Base-by-base conservation (phyloP, 148 eudicot genomes). In the Nepenthes mirabilis region DNA sequence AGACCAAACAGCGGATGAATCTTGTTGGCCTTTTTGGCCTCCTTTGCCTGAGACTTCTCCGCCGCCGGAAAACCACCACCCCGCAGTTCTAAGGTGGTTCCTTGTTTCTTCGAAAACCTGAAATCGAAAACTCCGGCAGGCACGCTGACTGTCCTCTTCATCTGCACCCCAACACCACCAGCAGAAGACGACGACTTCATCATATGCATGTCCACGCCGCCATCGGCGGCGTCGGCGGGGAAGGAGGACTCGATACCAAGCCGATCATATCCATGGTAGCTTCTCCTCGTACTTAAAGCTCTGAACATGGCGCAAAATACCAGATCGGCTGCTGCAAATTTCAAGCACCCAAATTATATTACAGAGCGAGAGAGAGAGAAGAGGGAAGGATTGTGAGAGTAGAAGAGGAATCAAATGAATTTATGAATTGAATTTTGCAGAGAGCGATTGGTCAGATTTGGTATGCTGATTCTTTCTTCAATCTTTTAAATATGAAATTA, bases 1-100 rank as follows among this genome's bases (percentile, higher is more conserved):
- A 69, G 58, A 32, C 77, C 33, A 32, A 74, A 61, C 47, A 74
- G 10, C 6, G 77, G 77, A 37, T 68, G 77, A 6, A 57, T 53
- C 23, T 68, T 74, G 34, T 61, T 52, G 0, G 48, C 65, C 63
- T 64, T 74, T 7, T 69, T 69, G n/a, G 53, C 65, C 33, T 64
- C 48, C 43, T 72, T 63, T 23, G 52, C 67, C 14, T 63, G 47
- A 34, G 61, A 3, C 36, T 63, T 52, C 23, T 23, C 23, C 3
- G 59, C 36, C 14, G 43, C 1, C 40, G 36, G n/a, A 2, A 37
- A 11, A 40, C 52, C 33, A 53, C 11, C 23, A 23, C 23, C 7
- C 14, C 37, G n/a, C n/a, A 36, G 59, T 11, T 51, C 14, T 32
- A 49, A 49, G 6, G 6, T 11, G 3, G 52, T 11, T 11, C 48